These are phyloP conservation scores for Poterioochromonas sp. DNA, from an alignment of 352 stramenopile genomes.

Conservation along the genomic window DNA sequence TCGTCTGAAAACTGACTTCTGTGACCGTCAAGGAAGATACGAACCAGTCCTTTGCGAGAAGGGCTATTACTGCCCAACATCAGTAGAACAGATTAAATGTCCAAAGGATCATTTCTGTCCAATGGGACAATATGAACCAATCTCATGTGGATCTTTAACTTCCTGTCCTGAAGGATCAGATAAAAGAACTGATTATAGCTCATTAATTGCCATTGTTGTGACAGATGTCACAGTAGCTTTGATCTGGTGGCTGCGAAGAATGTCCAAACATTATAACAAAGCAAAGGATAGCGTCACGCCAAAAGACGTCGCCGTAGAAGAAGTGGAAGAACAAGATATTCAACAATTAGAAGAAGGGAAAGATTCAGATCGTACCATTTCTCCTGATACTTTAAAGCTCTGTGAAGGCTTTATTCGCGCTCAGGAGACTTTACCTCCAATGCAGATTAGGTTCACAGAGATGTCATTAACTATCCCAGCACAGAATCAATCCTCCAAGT, in stretches of 20 bases:
- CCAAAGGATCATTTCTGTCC: background rate
- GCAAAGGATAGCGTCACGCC: background rate
- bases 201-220: background rate
- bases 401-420: background rate
- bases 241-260: background rate
- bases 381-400: background rate
- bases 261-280: no score
- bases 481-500: background rate
- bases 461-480: background rate
- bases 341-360: background rate
- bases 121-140: conserved; percentile 2
- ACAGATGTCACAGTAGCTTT: background rate
- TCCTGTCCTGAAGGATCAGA: background rate
- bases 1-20: background rate
- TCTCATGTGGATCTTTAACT: background rate
- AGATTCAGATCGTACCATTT: background rate
- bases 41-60: background rate
- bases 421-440: background rate
- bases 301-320: background rate
- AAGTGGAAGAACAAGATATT: background rate
- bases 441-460: background rate
- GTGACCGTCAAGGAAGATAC: background rate
- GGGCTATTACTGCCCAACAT: background rate
- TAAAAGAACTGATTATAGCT: background rate
- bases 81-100: background rate